Base-by-base conservation (phyloP, 1,139 yeast species). In the Candida sojae region DNA sequence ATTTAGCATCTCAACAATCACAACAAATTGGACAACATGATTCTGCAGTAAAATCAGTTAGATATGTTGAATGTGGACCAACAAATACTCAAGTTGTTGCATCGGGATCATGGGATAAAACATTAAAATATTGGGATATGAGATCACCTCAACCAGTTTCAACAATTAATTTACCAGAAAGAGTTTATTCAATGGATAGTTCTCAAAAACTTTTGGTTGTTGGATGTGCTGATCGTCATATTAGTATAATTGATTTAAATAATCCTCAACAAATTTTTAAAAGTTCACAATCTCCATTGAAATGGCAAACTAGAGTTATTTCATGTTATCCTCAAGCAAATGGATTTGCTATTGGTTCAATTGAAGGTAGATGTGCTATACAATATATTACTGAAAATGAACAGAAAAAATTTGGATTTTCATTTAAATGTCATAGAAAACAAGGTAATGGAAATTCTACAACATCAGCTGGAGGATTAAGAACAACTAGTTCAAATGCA, bases 301-400 rank as follows among this genome's bases (percentile, higher is more conserved):
- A 91, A 70, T 87, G 87, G 83, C 98, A 92, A 70, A 91, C 97
- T 0, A 77, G 97, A 53, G 74, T 86, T 3, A 77, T 95, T 3
- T 73, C 88, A 13, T 93, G 99, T 64, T 89, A 86, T 64, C 92
- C 92, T 7, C 85, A 84, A 54, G 98, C 96, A 9, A 87, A 88
- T 59, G 97, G 98, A 6, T 95, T 81, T 66, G 97, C 97, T 1
- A 71, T 93, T 45, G 98, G 97, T 5, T 87, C 96, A 3, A 83
- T 93, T 45, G 99, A 93, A 70, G 99, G 99, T 26, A 79, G 99
- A 57, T 91, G 98, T 69, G 96, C 96, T n/a, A 86, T 95, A 59
- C 96, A 91, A 62, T 93, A 92, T 66, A 83, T 93, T 47, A 96
- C 89, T 57, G 97, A 90, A 38, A 77, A 77, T 44, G 89, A 86